Conservation (phyloP, 2,329 filamentous ascomycete species). For the Magnaporthales sp. region DNA sequence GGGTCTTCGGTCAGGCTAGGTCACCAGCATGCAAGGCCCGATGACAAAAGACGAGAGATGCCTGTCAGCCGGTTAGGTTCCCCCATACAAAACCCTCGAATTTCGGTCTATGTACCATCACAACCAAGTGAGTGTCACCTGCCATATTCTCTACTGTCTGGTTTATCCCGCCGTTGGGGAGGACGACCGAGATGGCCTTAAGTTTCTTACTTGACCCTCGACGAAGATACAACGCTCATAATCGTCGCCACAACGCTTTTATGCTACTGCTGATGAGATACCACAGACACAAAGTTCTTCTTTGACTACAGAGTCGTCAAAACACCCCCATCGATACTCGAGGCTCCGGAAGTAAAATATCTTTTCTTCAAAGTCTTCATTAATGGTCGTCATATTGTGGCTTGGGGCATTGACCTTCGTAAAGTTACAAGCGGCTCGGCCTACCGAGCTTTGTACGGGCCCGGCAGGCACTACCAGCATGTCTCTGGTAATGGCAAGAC, state of each 20-base stretch:
- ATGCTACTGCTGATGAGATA: not conserved
- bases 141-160: too few species aligned
- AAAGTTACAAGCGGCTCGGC: conserved; percentile 25
- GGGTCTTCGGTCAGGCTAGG: conserved; percentile 31
- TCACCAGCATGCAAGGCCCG: not conserved
- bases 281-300: conserved; percentile 37
- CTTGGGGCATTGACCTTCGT: conserved; percentile 40
- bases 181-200: not conserved
- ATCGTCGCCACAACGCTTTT: not conserved
- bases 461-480: conserved; percentile 29
- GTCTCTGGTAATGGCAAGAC: conserved; percentile 25
- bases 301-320: conserved; percentile 36
- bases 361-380: conserved; percentile 48
- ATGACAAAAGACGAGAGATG: not conserved
- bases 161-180: not conserved
- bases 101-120: conserved; percentile 50
- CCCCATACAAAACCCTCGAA: conserved; percentile 22
- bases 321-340: conserved; percentile 8
- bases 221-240: not conserved
- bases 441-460: conserved; percentile 37
- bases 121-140: conserved; percentile 31
- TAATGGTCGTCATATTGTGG: conserved; percentile 42
- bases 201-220: too few species aligned
- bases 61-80: not conserved
- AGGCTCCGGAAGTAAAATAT: conserved; percentile 25